Evolutionary conservation across 371 early-diverging fungal species (phyloP), one percentile per base, ranked within the genome.

Genomic region (Phascolomyces articulosus): DNA sequence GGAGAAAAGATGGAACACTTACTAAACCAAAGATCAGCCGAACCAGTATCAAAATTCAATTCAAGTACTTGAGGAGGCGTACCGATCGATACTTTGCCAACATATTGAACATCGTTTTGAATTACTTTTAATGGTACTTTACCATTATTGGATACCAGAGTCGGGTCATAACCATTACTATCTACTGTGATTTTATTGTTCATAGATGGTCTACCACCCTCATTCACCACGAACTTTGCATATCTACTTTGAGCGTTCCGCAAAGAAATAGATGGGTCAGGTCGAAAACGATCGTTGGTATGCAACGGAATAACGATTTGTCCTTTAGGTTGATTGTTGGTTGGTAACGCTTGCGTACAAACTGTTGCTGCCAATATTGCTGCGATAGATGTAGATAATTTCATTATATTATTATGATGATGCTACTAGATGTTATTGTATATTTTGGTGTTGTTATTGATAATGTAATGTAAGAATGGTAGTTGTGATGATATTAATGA

Each of bases 1-100:
- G 11, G 2, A 21, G 23, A 62, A 40, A 53, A 28, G 54, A 53
- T 51, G 2, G 27, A 27, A n/a, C 1, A 49, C 47, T 44, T 40
- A 63, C 63, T 51, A 9, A 63, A 54, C 74, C 75, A 78, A 20
- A 75, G 49, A 62, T 78, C 79, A 41, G 87, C 82, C 48, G 93
- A 91, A 23, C 94, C 96, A 13, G 95, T 95, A 75, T 95, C 96
- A 62, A 94, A 90, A 53, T 95, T 90, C 31, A 95, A 85, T 48
- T 85, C 84, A 69, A 96, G 88, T 10, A 70, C 79, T 68, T 95
- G 94, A 18, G 85, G 73, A 21, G 95, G 93, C 4, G 94, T 92
- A 29, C 95, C 95, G 27, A 95, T 69, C n/a, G 79, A 74, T 58
- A 93, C 87, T 21, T 84, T 85, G n/a, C 89, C 94, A 64, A 87